phyloP scores from a whole-genome alignment of 768 basidiomycete genomes.

The Boletus rufocinnamomeus region DNA sequence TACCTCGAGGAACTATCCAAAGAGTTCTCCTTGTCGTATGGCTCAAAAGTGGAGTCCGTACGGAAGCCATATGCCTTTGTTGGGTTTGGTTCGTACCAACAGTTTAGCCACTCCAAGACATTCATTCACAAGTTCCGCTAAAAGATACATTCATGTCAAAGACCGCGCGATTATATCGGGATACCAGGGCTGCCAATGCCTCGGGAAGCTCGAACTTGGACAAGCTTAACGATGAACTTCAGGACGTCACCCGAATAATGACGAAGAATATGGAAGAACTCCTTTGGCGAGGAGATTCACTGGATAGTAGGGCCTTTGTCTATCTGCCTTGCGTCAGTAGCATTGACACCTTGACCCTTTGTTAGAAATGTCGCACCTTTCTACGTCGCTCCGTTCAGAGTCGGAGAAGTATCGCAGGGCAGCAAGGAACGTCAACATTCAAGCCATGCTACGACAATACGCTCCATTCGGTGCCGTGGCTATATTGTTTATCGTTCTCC shows the following conservation, averaged over 20 bases:
- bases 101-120: conserved; percentile 2
- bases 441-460: conserved; percentile 94
- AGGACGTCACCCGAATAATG: conserved; percentile 99
- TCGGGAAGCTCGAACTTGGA: conserved; percentile 69
- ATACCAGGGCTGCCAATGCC: conserved; percentile 83
- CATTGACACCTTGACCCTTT: conserved; percentile 3
- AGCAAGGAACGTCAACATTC: conserved; percentile 89
- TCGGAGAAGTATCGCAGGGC: conserved; percentile 98
- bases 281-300: conserved; percentile 95
- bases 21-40: conserved; percentile 92
- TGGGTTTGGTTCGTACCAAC: conserved; percentile 76
- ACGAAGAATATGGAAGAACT: conserved; percentile 99
- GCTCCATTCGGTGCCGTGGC: conserved; percentile 86
- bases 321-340: background rate
- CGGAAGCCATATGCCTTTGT: conserved; percentile 99
- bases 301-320: conserved; percentile 72
- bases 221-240: conserved; percentile 91
- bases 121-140: conserved; percentile 4
- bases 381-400: conserved; percentile 90
- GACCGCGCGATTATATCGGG: conserved; percentile 92
- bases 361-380: conserved; percentile 94
- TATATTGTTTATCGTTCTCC: conserved; percentile 73
- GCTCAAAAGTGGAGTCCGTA: conserved; percentile 86
- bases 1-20: conserved; percentile 97
- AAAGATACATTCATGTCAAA: conserved; percentile 99